Evolutionary conservation across 192 early-diverging fungal species (phyloP).

Genomic region (Backusella liffmaniae): DNA sequence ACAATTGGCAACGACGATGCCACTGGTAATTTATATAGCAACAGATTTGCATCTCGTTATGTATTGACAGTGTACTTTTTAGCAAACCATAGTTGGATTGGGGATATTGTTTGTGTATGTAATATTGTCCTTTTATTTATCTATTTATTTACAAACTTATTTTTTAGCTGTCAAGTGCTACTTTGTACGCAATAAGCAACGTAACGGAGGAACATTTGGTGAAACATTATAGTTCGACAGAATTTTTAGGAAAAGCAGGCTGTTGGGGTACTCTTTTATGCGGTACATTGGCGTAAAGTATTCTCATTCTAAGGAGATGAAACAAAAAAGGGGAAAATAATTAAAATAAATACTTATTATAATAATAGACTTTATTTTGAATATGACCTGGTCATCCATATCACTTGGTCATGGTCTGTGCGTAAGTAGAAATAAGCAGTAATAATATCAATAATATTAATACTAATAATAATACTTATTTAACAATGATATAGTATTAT

Average conservation of each 20-base stretch:
- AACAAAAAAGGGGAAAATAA: neutral
- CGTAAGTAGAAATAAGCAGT: neutral
- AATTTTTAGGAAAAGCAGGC: slow-evolving; percentile 21
- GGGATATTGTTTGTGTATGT: slow-evolving; percentile 31
- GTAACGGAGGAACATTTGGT: slow-evolving; percentile 34
- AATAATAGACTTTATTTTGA: slow-evolving; percentile 21
- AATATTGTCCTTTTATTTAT: neutral
- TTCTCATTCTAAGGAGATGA: too few relatives aligned
- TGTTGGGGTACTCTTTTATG: slow-evolving; percentile 23
- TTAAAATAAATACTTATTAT: neutral
- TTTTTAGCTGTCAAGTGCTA: slow-evolving; percentile 25
- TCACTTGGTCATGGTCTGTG: slow-evolving; percentile 17
- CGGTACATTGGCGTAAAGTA: slow-evolving; percentile 28
- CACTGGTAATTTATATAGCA: slow-evolving; percentile 13
- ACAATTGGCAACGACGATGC: neutral
- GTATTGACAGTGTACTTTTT: neutral
- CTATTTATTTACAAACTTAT: neutral
- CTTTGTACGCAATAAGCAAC: slow-evolving; percentile 30
- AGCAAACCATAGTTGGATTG: slow-evolving; percentile 33
- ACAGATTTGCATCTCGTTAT: neutral
- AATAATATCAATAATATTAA: neutral
- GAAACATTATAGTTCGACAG: slow-evolving; percentile 5
- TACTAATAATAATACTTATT: neutral
- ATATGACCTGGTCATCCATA: slow-evolving; percentile 8
- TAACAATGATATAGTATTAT: neutral